Evolutionary conservation across 1,139 yeast species (phyloP).

Genomic region (Pneumocystis oryctolagi): DNA sequence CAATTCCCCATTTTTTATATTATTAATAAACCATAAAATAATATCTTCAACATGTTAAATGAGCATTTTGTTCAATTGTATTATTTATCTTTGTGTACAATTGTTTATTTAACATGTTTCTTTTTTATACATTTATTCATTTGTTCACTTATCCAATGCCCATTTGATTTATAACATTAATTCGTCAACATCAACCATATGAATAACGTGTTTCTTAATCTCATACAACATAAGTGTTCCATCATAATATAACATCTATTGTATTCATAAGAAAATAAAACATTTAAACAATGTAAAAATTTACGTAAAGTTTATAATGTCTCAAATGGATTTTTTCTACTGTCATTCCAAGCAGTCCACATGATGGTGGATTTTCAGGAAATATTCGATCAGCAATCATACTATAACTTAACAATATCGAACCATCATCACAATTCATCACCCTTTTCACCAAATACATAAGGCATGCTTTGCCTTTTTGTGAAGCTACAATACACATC

Average conservation of each 20-base stretch:
- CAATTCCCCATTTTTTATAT: too few species aligned
- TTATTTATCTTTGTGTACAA: too few species aligned
- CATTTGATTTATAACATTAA: background rate
- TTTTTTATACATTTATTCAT: background rate
- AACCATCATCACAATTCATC: background rate
- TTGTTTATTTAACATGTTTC: background rate
- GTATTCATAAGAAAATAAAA: background rate
- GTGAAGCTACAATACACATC: constrained; percentile 35
- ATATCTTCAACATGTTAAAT: background rate
- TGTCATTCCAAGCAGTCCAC: background rate
- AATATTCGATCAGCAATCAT: background rate
- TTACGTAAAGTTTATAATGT: background rate
- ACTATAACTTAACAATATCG: background rate
- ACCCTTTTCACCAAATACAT: constrained; percentile 33
- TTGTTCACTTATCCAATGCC: background rate
- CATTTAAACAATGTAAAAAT: background rate
- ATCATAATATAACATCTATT: background rate
- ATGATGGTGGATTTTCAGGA: background rate
- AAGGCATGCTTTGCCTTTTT: constrained; percentile 48
- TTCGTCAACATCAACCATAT: background rate
- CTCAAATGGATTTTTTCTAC: background rate
- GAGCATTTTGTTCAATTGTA: too few species aligned
- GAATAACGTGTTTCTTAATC: background rate
- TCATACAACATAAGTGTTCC: background rate
- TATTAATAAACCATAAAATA: too few species aligned